Base-by-base conservation (phyloP, 139 green algal genomes). In the Chlamydomonas schloesseri region DNA sequence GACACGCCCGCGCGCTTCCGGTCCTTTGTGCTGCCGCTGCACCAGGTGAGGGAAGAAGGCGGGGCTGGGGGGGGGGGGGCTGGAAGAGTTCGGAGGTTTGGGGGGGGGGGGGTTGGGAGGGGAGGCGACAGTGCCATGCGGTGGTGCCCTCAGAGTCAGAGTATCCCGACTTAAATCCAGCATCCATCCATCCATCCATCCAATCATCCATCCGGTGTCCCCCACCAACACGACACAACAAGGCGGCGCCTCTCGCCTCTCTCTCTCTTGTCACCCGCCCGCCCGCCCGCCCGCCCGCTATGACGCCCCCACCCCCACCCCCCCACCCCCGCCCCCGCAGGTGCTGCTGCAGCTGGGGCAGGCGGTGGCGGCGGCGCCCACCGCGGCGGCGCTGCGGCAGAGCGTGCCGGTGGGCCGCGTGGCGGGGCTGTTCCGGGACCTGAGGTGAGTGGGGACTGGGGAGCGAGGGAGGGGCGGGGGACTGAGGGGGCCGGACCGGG, bases 361-460 rank as follows among this genome's bases (percentile, higher is more conserved):
- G n/a, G 81, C 87, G 3, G 79, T 83, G 21, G 26, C 47, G 15
- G n/a, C 50, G 1, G 78, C 86, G 55, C 85, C 83, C 69, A 90
- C 84, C 70, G 82, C 91, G 6, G 46, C 79, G 28, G 88, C 71
- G 1, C 37, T 96, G 62, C 90, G 90, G 50, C 73, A 69, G 60
- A 68, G 83, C 6, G 93, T 96, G 34, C 96, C 95, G 0, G 77
- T 93, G 83, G 79, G 89, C 34, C 94, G 90, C 33, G 93, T 98
- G 18, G 91, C 97, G 0, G 97, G 98, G 18, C 91, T 99, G 47
- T 97, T 99, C 73, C 84, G 98, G 2, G 98, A 99, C 91, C 90
- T 99, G 85, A 91, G 97, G 42, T 50, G 42, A 5, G 42, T 50
- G 42, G 42, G 8, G 8, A 50, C 42, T 13, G 42, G 42, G 42